Conservation (phyloP, 257 asterid species). For the Petunia axillaris region DNA sequence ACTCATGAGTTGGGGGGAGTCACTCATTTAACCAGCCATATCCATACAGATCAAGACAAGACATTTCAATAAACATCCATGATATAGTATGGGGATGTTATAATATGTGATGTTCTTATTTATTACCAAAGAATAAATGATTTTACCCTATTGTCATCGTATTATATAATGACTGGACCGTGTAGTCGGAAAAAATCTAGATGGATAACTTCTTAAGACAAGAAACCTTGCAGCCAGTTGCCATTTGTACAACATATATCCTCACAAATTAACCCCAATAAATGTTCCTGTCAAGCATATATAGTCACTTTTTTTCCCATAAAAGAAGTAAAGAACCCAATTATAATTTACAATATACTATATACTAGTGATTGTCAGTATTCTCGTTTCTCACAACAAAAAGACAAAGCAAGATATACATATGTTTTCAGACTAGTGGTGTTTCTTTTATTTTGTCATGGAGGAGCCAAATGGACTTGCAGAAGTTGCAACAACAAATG, state of each 20-base stretch:
- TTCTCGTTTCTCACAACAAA: too few species aligned
- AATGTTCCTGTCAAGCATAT: neutral
- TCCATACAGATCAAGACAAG: neutral
- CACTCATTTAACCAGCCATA: neutral
- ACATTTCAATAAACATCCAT: neutral
- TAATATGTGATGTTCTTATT: neutral
- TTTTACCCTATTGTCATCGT: neutral
- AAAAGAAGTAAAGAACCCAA: too few species aligned
- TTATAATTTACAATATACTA: too few species aligned
- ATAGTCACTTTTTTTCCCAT: neutral
- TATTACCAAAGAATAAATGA: neutral
- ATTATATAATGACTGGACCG: neutral
- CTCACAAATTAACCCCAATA: neutral
- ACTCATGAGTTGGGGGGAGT: too few species aligned
- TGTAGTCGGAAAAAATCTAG: neutral
- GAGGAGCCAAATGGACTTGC: conserved; percentile 42
- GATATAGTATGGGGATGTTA: neutral
- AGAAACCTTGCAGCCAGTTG: neutral
- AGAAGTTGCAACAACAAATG: conserved; percentile 15
- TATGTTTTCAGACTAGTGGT: too few species aligned
- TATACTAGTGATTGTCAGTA: too few species aligned
- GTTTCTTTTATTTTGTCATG: conserved; percentile 28
- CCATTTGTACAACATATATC: neutral
- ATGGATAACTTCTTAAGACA: neutral
- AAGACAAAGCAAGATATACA: too few species aligned